Percentiles rank a stretch among this genome's conserved stretches.
Conservation (phyloP, 1,284 basidiomycete species). For the Trametes hirsuta region DNA sequence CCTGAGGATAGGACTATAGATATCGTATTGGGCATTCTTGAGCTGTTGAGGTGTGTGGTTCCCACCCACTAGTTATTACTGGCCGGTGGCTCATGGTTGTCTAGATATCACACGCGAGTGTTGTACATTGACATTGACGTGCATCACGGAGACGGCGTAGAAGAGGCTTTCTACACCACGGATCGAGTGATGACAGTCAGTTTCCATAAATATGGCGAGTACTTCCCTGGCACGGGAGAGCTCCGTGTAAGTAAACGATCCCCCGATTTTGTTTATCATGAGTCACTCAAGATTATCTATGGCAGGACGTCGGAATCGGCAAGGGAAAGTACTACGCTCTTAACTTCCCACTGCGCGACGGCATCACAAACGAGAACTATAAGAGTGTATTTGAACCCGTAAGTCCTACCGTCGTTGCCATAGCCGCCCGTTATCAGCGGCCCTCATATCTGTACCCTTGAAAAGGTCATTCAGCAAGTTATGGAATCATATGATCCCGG, state of each 20-base stretch:
- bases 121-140: slow-evolving; percentile 99
- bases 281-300: background rate
- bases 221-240: slow-evolving; percentile 98
- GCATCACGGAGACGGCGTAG: slow-evolving; percentile 98
- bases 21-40: slow-evolving; percentile 96
- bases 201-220: slow-evolving; percentile 99
- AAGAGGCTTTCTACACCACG: slow-evolving; percentile 99
- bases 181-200: slow-evolving; percentile 98
- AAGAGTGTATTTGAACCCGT: slow-evolving; percentile 96
- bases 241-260: slow-evolving; percentile 65
- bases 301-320: slow-evolving; percentile 86
- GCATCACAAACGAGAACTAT: slow-evolving; percentile 96
- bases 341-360: slow-evolving; percentile 96
- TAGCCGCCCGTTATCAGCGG: background rate
- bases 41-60: slow-evolving; percentile 74
- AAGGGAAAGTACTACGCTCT: slow-evolving; percentile 94
- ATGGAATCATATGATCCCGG: slow-evolving; percentile 97
- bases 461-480: slow-evolving; percentile 88
- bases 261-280: background rate
- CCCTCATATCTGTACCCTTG: background rate
- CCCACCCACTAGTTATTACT: background rate
- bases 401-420: slow-evolving; percentile 31
- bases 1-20: slow-evolving; percentile 49
- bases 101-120: slow-evolving; percentile 90
- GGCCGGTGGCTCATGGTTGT: background rate